Percentiles rank a stretch among this genome's conserved stretches.
These are phyloP conservation scores for Oidiodendron maius DNA, from an alignment of 495 filamentous ascomycete species.

Conservation along the genomic window DNA sequence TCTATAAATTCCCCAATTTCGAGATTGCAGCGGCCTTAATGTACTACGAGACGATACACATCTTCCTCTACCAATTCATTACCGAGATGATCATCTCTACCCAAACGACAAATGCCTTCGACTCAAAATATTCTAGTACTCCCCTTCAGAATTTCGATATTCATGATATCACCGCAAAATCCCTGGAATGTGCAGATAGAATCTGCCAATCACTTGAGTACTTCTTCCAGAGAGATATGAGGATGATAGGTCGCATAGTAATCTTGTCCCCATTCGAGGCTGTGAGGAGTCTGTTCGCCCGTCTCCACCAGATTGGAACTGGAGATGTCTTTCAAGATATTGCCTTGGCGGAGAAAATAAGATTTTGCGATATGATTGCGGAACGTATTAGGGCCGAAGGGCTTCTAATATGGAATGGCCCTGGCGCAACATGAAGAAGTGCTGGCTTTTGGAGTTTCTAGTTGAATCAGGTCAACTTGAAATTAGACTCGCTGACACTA, in stretches of 20 bases:
- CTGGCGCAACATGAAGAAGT: no score
- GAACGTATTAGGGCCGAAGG: neutral
- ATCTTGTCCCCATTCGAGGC: constrained; percentile 7
- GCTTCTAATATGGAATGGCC: neutral
- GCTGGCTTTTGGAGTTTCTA: no score
- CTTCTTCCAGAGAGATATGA: constrained; percentile 8
- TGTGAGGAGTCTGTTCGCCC: neutral
- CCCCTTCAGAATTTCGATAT: neutral
- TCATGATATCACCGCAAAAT: neutral
- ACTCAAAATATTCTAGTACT: neutral
- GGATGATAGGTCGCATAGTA: constrained; percentile 4
- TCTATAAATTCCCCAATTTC: constrained; percentile 1
- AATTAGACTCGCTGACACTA: no score
- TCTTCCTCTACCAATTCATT: no score
- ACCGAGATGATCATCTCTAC: neutral
- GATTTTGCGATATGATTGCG: neutral
- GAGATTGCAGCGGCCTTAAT: neutral
- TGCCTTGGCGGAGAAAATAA: neutral
- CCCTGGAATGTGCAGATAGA: neutral
- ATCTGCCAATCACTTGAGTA: constrained; percentile 18
- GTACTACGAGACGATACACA: constrained; percentile 1
- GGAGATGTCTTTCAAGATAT: neutral
- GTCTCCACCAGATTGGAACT: neutral
- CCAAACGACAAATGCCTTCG: neutral
- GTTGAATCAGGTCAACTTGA: no score